These are phyloP conservation scores for Xylaria sp. DNA, from an alignment of 2,329 filamentous ascomycete genomes.

Conservation along the genomic window DNA sequence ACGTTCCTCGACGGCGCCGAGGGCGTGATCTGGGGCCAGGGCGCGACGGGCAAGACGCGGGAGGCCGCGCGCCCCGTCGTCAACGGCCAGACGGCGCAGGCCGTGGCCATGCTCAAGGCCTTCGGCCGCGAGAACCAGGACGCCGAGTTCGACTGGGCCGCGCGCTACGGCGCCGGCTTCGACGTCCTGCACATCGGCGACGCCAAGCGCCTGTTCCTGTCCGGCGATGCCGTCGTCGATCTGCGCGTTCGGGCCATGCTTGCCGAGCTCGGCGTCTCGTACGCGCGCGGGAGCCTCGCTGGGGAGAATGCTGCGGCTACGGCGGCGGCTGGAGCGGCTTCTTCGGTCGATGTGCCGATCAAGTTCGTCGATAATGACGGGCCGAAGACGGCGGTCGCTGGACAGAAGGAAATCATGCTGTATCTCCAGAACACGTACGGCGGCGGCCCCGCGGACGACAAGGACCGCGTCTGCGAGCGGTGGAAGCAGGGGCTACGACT, in stretches of 20 bases:
- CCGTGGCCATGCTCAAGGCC: slow-evolving; percentile 72
- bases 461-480: slow-evolving; percentile 39
- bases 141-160: slow-evolving; percentile 74
- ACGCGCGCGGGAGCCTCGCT: slow-evolving; percentile 47
- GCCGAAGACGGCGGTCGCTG: slow-evolving; percentile 52
- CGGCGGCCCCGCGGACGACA: slow-evolving; percentile 26
- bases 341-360: slow-evolving; percentile 43
- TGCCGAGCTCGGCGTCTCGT: slow-evolving; percentile 53
- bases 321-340: slow-evolving; percentile 8
- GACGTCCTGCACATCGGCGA: slow-evolving; percentile 74
- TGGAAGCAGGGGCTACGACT: slow-evolving; percentile 51
- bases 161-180: slow-evolving; percentile 78
- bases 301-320: slow-evolving; percentile 1
- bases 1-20: slow-evolving; percentile 77
- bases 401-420: slow-evolving; percentile 59
- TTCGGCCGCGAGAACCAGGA: slow-evolving; percentile 87
- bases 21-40: slow-evolving; percentile 86
- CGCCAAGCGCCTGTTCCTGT: slow-evolving; percentile 57
- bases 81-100: slow-evolving; percentile 71
- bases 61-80: slow-evolving; percentile 66
- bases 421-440: slow-evolving; percentile 65
- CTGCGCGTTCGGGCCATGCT: slow-evolving; percentile 57
- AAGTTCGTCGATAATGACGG: slow-evolving; percentile 62
- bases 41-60: slow-evolving; percentile 72
- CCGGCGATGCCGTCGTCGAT: slow-evolving; percentile 54